Conservation (phyloP, 2,329 filamentous ascomycete species). For the Penicillium sclerotiorum region DNA sequence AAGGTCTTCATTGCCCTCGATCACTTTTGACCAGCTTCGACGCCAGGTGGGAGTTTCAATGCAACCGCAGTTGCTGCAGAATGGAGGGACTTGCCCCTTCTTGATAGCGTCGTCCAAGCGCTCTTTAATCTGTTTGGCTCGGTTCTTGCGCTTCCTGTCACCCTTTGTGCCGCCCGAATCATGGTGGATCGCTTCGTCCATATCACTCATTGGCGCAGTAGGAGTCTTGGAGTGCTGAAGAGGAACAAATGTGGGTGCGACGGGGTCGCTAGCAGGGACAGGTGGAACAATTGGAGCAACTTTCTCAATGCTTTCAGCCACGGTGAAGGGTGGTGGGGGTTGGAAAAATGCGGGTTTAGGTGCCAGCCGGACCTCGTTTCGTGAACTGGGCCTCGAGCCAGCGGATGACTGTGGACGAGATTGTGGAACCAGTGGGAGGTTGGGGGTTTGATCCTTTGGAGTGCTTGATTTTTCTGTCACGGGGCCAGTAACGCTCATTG, state of each 20-base stretch:
- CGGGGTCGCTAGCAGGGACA: conserved; percentile 57
- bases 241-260: conserved; percentile 29
- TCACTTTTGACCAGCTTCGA: conserved; percentile 81
- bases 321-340: too few relatives aligned
- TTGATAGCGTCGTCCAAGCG: conserved; percentile 63
- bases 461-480: conserved; percentile 24
- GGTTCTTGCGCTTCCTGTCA: conserved; percentile 58
- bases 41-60: conserved; percentile 97
- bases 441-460: conserved; percentile 21
- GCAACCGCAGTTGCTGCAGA: conserved; percentile 88
- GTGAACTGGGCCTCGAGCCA: conserved; percentile 42
- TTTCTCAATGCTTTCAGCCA: too few relatives aligned
- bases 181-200: too few relatives aligned
- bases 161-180: conserved; percentile 29
- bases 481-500: conserved; percentile 24
- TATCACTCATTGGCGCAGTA: conserved; percentile 48
- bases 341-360: too few relatives aligned
- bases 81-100: conserved; percentile 83
- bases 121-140: conserved; percentile 65
- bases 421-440: conserved; percentile 21
- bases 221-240: conserved; percentile 49
- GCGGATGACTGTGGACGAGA: conserved; percentile 31
- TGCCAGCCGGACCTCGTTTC: conserved; percentile 36
- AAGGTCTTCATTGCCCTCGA: conserved; percentile 68
- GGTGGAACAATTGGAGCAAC: conserved; percentile 30